Evolutionary conservation across 345 rosid species (phyloP).

Genomic region (Raphanus raphanistrum): DNA sequence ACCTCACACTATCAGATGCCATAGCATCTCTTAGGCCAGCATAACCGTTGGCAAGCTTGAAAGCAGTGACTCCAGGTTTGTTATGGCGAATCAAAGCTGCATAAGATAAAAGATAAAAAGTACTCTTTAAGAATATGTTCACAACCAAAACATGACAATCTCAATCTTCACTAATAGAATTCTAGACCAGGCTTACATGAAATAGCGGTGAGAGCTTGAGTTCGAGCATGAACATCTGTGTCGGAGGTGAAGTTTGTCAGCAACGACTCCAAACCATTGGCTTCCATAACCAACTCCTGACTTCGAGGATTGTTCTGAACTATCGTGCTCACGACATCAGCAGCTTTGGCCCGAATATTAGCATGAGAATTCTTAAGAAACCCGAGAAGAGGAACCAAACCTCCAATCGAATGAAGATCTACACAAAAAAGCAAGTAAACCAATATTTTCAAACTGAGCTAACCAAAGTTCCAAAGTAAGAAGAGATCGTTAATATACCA

Average conservation of each 20-base stretch:
- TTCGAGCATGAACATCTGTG: slow-evolving; percentile 64
- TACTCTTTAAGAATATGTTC: background rate
- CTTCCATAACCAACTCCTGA: slow-evolving; percentile 51
- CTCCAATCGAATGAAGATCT: slow-evolving; percentile 43
- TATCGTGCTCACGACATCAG: slow-evolving; percentile 82
- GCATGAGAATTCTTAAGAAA: slow-evolving; percentile 53
- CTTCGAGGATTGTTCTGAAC: slow-evolving; percentile 95
- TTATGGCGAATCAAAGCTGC: slow-evolving; percentile 91
- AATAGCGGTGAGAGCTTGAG: slow-evolving; percentile 91
- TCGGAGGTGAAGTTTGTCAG: slow-evolving; percentile 58
- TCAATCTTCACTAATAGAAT: background rate
- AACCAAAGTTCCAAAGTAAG: background rate
- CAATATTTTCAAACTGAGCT: background rate
- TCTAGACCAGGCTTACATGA: slow-evolving; percentile 59
- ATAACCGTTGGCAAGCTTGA: slow-evolving; percentile 87
- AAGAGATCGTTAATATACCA: slow-evolving; percentile 13
- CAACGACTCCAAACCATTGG: slow-evolving; percentile 50
- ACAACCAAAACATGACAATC: background rate
- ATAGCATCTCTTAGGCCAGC: slow-evolving; percentile 79
- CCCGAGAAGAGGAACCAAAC: slow-evolving; percentile 38
- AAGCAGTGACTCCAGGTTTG: slow-evolving; percentile 78
- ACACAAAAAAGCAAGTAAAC: no score
- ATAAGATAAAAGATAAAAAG: background rate
- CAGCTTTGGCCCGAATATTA: slow-evolving; percentile 90
- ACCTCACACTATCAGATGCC: slow-evolving; percentile 67